phyloP scores from a whole-genome alignment of 768 basidiomycete genomes.

The Rossbeevera mucosa region DNA sequence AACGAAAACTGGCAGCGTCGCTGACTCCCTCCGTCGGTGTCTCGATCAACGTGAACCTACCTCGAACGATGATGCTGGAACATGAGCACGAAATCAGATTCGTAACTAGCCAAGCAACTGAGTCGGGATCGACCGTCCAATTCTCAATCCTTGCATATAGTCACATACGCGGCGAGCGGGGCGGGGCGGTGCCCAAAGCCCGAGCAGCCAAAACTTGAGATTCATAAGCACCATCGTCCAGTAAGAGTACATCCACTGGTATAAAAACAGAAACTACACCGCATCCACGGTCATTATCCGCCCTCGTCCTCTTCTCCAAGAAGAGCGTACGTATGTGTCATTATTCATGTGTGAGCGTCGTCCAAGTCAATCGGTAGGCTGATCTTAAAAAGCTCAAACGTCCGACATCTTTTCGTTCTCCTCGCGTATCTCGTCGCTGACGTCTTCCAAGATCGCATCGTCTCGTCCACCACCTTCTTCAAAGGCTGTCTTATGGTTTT shows the following conservation, averaged over 20 bases:
- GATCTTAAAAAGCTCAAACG: conserved; percentile 2
- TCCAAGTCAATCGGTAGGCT: neutral
- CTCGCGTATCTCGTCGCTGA: conserved; percentile 7
- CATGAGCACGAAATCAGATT: neutral
- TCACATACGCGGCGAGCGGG: neutral
- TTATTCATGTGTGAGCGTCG: neutral
- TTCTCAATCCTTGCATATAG: neutral
- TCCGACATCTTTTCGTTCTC: conserved; percentile 20
- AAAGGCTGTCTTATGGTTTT: conserved; percentile 74
- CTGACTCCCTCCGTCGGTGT: neutral
- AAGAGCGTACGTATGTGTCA: neutral
- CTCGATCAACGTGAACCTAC: neutral
- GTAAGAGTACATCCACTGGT: neutral
- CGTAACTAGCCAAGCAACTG: neutral
- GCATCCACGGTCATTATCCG: neutral
- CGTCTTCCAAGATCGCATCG: conserved; percentile 38
- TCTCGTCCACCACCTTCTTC: conserved; percentile 65
- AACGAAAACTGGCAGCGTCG: neutral
- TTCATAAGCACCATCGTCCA: neutral
- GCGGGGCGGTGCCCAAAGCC: neutral
- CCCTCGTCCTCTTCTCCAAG: neutral
- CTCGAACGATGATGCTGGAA: neutral
- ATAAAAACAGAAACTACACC: neutral
- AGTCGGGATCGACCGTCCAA: neutral
- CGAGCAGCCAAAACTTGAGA: neutral